Evolutionary conservation across 1,284 basidiomycete genomes (phyloP).

Genomic region (Naganishia liquefaciens): DNA sequence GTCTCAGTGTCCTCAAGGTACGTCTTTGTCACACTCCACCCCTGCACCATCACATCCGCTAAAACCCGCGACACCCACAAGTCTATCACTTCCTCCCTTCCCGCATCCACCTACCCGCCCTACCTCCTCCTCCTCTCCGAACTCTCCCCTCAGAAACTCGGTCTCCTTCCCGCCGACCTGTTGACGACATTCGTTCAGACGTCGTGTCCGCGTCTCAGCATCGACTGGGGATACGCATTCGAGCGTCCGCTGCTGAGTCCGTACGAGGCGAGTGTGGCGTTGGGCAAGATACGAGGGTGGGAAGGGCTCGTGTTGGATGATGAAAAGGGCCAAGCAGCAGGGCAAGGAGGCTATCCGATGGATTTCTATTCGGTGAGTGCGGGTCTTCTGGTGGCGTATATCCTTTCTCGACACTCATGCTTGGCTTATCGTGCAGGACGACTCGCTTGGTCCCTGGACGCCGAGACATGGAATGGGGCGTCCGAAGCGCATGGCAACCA

Average conservation of each 20-base stretch:
- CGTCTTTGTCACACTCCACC: no score
- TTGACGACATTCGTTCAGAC: slow-evolving; percentile 91
- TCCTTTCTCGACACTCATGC: not conserved
- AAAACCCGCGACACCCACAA: no score
- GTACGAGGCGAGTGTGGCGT: slow-evolving; percentile 88
- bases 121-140: slow-evolving; percentile 85
- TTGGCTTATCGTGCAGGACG: slow-evolving; percentile 36
- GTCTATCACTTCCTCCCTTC: slow-evolving; percentile 72
- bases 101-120: slow-evolving; percentile 62
- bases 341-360: slow-evolving; percentile 76
- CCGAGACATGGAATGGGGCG: slow-evolving; percentile 44
- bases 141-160: slow-evolving; percentile 88
- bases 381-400: slow-evolving; percentile 49
- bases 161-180: slow-evolving; percentile 71
- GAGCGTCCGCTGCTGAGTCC: slow-evolving; percentile 83
- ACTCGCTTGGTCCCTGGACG: slow-evolving; percentile 53
- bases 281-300: slow-evolving; percentile 65
- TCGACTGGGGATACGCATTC: slow-evolving; percentile 99
- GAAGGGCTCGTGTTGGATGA: slow-evolving; percentile 46
- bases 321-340: slow-evolving; percentile 40
- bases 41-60: no score
- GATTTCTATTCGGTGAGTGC: slow-evolving; percentile 86
- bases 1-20: slow-evolving; percentile 79
- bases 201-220: slow-evolving; percentile 90
- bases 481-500: slow-evolving; percentile 27